Evolutionary conservation across 2,329 filamentous ascomycete genomes (phyloP).

Genomic region (Aspergillus sp.): DNA sequence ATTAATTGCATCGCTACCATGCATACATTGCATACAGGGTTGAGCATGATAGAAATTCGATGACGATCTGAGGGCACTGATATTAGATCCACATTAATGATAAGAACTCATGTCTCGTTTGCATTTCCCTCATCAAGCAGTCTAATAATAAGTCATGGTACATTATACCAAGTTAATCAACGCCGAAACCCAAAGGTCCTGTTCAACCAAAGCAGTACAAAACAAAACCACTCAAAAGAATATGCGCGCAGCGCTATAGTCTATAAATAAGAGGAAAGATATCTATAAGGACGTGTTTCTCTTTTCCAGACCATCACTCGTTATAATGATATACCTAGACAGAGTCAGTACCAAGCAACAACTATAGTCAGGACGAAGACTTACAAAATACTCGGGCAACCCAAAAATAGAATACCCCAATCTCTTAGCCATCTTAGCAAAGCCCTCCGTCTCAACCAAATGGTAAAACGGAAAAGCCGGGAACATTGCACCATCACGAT

Average conservation of each 20-base stretch:
- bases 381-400: constrained; percentile 94
- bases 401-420: constrained; percentile 80
- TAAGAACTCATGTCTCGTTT: background rate
- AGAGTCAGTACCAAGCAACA: constrained; percentile 3
- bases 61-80: background rate
- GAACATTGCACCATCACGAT: constrained; percentile 97
- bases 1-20: background rate
- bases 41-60: too few species aligned
- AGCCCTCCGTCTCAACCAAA: constrained; percentile 94
- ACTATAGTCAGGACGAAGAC: constrained; percentile 20
- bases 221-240: background rate
- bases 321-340: constrained; percentile 80
- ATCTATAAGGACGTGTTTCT: background rate
- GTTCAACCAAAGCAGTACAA: background rate
- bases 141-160: background rate
- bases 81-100: background rate
- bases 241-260: constrained; percentile 6
- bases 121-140: background rate
- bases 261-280: background rate
- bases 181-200: background rate
- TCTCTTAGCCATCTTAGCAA: constrained; percentile 91
- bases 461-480: constrained; percentile 94
- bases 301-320: constrained; percentile 49
- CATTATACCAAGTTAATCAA: background rate
- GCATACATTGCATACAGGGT: background rate